Evolutionary conservation across 2,329 filamentous ascomycete species (phyloP).

Genomic region (Escovopsis sp.): DNA sequence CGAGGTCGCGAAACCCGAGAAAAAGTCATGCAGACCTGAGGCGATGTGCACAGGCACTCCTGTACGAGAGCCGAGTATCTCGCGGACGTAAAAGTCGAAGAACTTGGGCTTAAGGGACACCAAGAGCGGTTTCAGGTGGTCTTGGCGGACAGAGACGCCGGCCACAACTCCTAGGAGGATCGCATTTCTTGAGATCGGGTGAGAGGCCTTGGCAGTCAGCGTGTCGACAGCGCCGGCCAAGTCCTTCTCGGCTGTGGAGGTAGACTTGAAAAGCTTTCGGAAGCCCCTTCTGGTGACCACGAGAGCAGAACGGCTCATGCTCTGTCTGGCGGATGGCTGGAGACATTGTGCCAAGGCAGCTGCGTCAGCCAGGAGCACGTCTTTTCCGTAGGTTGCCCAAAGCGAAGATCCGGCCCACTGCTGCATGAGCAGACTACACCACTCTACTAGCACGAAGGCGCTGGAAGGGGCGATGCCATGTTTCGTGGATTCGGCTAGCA

Average conservation of each 20-base stretch:
- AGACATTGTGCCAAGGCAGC: conserved; percentile 67
- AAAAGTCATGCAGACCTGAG: conserved; percentile 67
- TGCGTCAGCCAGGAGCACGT: conserved; percentile 55
- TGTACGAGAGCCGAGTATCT: conserved; percentile 67
- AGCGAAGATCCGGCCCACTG: conserved; percentile 45
- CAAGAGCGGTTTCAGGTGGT: conserved; percentile 46
- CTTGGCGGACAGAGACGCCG: conserved; percentile 66
- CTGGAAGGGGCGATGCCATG: conserved; percentile 61
- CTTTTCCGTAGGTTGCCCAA: conserved; percentile 50
- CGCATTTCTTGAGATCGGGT: conserved; percentile 55
- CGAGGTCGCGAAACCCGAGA: conserved; percentile 54
- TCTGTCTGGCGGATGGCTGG: conserved; percentile 45
- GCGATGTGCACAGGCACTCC: conserved; percentile 58
- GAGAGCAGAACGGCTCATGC: conserved; percentile 58
- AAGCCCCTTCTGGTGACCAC: conserved; percentile 68
- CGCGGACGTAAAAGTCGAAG: conserved; percentile 70
- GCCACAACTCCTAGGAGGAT: conserved; percentile 73
- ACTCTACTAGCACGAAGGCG: conserved; percentile 82
- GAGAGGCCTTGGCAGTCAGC: conserved; percentile 53
- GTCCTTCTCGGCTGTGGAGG: conserved; percentile 40
- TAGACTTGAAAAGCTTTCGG: conserved; percentile 52
- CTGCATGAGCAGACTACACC: conserved; percentile 70
- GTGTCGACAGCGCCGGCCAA: conserved; percentile 48
- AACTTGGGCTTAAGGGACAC: conserved; percentile 53
- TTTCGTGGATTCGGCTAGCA: conserved; percentile 64